Evolutionary conservation across 306 rosid species (phyloP), one percentile per base, ranked within the genome.

Genomic region (apple (Malus domestica)): DNA sequence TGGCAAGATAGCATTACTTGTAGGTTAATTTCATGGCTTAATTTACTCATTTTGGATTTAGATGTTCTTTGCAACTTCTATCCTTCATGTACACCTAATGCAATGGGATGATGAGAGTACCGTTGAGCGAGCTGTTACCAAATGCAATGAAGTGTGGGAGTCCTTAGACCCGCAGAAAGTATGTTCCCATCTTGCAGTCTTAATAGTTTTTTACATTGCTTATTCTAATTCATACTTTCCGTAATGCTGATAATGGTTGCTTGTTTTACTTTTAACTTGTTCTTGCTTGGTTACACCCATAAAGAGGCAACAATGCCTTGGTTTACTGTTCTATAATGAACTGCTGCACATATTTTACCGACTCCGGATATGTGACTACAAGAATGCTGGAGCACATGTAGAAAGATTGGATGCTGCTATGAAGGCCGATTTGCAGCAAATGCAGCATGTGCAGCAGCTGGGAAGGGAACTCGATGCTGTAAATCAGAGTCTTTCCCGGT

Each of bases 21-120:
- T 81, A 1, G 63, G 35, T 1, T 61, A 16, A 61, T 61, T 61
- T 14, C n/a, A 42, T 51, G 11, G 52, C 18, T 72, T 86, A 59
- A 85, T 80, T 76, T 73, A 77, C 78, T 80, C 68, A 44, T 58
- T 84, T 80, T 73, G 62, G 3, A 81, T 30, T 51, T 71, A 94
- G 97, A 94, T 94, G 98, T 94, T 94, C 84, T 94, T 94, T 72
- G 97, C 95, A 63, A 89, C 98, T 73, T 90, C 92, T 72, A 87
- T 89, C 77, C 86, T 94, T 83, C 98, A 94, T 42, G 97, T 92
- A 79, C 93, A 88, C 80, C 96, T 94, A 67, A 92, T 94, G 96
- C 96, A 89, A 87, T 94, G 98, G 98, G 88, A 90, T 40, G 93
- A 90, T 82, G 90, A 84, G 78, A 86, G 62, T 54, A 74, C 88